Evolutionary conservation across 108 stramenopile species (phyloP), one percentile per base, ranked within the genome.

Genomic region (Mayamaea pseudoterrestris): DNA sequence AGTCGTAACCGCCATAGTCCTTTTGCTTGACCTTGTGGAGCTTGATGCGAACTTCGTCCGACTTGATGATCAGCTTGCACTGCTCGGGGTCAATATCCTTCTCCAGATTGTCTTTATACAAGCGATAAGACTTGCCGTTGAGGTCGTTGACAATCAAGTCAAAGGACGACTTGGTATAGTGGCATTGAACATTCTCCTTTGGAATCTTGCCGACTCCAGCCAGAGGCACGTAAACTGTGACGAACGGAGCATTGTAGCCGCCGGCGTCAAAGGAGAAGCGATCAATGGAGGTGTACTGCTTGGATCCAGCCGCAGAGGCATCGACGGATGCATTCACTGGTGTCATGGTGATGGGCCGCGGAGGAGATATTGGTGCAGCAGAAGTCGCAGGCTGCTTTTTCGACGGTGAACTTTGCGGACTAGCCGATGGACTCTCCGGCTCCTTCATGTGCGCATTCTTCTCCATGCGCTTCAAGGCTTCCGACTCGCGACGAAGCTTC

Each of bases 21-120:
- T 76, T 78, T 27, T 81, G 56, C 63, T 83, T 92, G 48, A 73
- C 53, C 63, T 97, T 97, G 27, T 66, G 74, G 6, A 98, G 53
- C 62, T 95, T 95, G 35, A 98, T 50, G 42, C 93, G 43, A 29
- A 98, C 69, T 53, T 92, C 88, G 44, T 96, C 77, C 27, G 89
- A 62, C 61, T 96, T 98, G 46, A 96, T 66, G 8, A 90, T 48
- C 49, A 66, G 51, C 63, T 89, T 96, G 30, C 68, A 78, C 35
- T 83, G 73, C 3, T 65, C 66, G 0, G 76, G 68, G 14, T 80
- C 85, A 53, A 98, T 96, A 16, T 95, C 93, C 25, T 98, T 76
- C 50, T 89, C 93, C 28, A 98, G 69, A 60, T 80, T 84, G 59
- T 93, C 80, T 50, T 94, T 86, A 9, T 86, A 28, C 28, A 96